Base-by-base conservation (phyloP, 2,329 filamentous ascomycete genomes). In the Chalaropsis ovoidea region DNA sequence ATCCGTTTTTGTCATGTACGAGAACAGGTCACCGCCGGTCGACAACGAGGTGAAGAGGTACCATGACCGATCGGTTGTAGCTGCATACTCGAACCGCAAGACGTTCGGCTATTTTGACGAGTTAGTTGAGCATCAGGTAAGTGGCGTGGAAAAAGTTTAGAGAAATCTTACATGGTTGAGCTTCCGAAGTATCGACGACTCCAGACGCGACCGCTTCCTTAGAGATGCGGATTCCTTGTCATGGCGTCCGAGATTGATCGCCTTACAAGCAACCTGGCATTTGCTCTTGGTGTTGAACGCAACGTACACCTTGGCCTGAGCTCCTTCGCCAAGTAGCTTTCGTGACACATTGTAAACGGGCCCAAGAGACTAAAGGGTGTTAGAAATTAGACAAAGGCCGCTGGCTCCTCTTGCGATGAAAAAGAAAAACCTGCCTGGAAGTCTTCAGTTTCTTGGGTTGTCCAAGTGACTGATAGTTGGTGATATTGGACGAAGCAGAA, bases 221-320 rank as follows among this genome's bases (percentile, higher is more conserved):
- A 39, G 78, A 70, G 62, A 78, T 75, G 27, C 17, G n/a, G 24
- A 17, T 31, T 58, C 54, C n/a, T 39, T 58, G 54, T n/a, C 7
- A 58, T 58, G 54, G 24, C 24, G 4, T 19, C 31, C 27, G 27
- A 58, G 54, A 58, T 22, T 19, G 22, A 58, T 58, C 17, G 7
- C 76, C 70, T 90, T 90, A 76, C 87, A 90, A 11, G 86, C 86
- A 22, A 89, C 69, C 70, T 90, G 87, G 65, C 78, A 79, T 45
- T 78, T 77, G 0, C 80, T 82, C 6, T 72, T 72, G 27, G 75
- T 72, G 17, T 88, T 78, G 2, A 79, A 71, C 7, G 76, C 74
- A 6, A 77, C 70, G 61, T 74, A 75, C 13, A 77, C 75, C 17
- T 70, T 68, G 15, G 72, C 76, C 67, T 77, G 74, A 24, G 73